Evolutionary conservation across 2,329 filamentous ascomycete species (phyloP).

Genomic region (Helotiales sp.): DNA sequence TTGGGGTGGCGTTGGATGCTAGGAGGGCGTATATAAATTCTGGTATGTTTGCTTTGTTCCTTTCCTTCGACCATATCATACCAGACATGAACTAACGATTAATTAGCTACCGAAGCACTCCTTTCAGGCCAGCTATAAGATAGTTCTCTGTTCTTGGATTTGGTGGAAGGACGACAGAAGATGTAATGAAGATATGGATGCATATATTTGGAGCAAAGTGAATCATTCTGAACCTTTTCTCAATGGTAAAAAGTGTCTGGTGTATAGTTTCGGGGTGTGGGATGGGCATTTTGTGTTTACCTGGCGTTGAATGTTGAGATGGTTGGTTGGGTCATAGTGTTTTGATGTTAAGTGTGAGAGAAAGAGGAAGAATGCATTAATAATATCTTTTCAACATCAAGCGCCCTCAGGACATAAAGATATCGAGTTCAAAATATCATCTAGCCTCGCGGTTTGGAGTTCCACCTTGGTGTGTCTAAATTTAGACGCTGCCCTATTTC

Average conservation of each 20-base stretch:
- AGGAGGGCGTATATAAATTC: conserved; percentile 94
- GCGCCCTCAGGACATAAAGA: no score
- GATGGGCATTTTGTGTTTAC: not conserved
- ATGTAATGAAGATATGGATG: not conserved
- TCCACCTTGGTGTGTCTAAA: no score
- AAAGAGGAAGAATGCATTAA: no score
- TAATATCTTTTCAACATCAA: no score
- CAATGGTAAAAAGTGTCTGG: not conserved
- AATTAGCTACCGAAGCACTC: conserved; percentile 71
- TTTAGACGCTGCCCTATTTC: no score
- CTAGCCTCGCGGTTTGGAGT: no score
- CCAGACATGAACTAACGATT: conserved; percentile 33
- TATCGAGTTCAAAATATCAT: no score
- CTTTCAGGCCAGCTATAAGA: conserved; percentile 71
- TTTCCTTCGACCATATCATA: not conserved
- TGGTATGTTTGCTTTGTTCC: conserved; percentile 62
- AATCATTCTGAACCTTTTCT: not conserved
- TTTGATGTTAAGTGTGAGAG: no score
- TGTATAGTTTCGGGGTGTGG: not conserved
- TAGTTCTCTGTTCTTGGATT: no score
- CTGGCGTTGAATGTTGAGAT: no score
- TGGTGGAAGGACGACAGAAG: conserved; percentile 2
- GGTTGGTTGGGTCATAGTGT: no score
- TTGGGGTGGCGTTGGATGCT: conserved; percentile 80
- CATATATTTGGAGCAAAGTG: not conserved